Evolutionary conservation across 1,284 basidiomycete species (phyloP), one percentile per base, ranked within the genome.

Genomic region (Heterobasidion parviporum): DNA sequence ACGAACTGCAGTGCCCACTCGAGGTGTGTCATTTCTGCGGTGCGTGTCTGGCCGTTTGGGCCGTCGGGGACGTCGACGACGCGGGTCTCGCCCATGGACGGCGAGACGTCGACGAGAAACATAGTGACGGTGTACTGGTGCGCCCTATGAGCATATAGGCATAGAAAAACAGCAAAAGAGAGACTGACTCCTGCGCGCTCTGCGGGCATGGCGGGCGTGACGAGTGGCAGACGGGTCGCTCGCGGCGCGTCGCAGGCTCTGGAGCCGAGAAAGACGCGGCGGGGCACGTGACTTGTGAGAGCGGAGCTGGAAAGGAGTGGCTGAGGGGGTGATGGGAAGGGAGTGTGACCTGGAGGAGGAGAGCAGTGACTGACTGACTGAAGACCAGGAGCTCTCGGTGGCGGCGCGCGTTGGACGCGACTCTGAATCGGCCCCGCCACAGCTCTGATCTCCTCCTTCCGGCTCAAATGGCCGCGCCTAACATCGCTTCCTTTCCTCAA

Each of bases 31-130:
- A 86, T 83, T 64, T 88, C 77, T 16, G 76, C 70, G 6, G 74
- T 73, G 36, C 73, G 74, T 46, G 71, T 65, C 62, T 83, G 76
- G n/a, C 79, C 81, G 44, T 80, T 72, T 7, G 77, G 70, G 34
- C 74, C 75, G 34, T 74, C 75, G 6, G 85, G 77, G 35, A 90
- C 71, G 47, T 82, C 75, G 50, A 87, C 75, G 6, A 73, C 74
- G 56, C 83, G 74, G 55, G 72, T 68, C 56, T 77, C 81, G 16
- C 80, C 86, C 94, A 97, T 96, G 44, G 91, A 85, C 54, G 87
- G 81, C 2, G 92, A 94, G 50, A 90, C 75, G 74, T 97, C 94
- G 64, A 97, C 73, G 65, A 93, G 78, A 66, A 93, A 97, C 80
- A 92, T 85, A 16, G 86, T 88, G 5, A 87, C 88, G 1, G 87